Percentiles rank a stretch among this genome's conserved stretches.
phyloP scores from a whole-genome alignment of 1,139 yeast genomes.

The Hyphopichia fennica region DNA sequence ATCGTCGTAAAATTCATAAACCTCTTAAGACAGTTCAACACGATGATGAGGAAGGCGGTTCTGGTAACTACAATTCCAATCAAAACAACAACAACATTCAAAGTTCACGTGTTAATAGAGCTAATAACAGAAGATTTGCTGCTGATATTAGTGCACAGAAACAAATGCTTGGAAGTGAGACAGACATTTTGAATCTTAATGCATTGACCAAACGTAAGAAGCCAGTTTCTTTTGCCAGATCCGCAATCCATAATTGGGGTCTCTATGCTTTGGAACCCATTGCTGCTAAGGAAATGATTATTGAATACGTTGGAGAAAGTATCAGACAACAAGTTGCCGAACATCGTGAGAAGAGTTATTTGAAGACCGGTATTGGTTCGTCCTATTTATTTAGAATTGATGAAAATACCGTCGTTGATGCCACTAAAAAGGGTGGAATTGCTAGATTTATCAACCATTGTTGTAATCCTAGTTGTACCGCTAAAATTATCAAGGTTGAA shows the following conservation, averaged over 20 bases:
- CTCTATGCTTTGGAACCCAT: slow-evolving; percentile 92
- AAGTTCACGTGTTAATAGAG: slow-evolving; percentile 84
- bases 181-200: slow-evolving; percentile 74
- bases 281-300: slow-evolving; percentile 93
- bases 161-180: slow-evolving; percentile 75
- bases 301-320: slow-evolving; percentile 97
- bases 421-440: slow-evolving; percentile 95
- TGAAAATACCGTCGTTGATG: slow-evolving; percentile 93
- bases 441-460: slow-evolving; percentile 96
- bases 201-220: slow-evolving; percentile 85
- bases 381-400: slow-evolving; percentile 90
- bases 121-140: slow-evolving; percentile 84
- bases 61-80: slow-evolving; percentile 23
- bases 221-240: slow-evolving; percentile 92
- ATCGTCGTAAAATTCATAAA: slow-evolving; percentile 56
- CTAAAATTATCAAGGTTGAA: slow-evolving; percentile 92
- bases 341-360: slow-evolving; percentile 80
- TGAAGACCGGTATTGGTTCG: slow-evolving; percentile 93
- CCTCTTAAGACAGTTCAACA: slow-evolving; percentile 58
- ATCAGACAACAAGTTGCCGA: slow-evolving; percentile 95
- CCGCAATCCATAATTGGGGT: slow-evolving; percentile 99
- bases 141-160: slow-evolving; percentile 86
- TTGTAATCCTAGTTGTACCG: slow-evolving; percentile 96
- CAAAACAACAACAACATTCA: slow-evolving; percentile 31
- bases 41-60: slow-evolving; percentile 52